Percentiles rank a stretch among this genome's conserved stretches.
These are phyloP conservation scores for Lachancea nothofagi DNA, from an alignment of 805 yeast genomes.

Conservation along the genomic window DNA sequence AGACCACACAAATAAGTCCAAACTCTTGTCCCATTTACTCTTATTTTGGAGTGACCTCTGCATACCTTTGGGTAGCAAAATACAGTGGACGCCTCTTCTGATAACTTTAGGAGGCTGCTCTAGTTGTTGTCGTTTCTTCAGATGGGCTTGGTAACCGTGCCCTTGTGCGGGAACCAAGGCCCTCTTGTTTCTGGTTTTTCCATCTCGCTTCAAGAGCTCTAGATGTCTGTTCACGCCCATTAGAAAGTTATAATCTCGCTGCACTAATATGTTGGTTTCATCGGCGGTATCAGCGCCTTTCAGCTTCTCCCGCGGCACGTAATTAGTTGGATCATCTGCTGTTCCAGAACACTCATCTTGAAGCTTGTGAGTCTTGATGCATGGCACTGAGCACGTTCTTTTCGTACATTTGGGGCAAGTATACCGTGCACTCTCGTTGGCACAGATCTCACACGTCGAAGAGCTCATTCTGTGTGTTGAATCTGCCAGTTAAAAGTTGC, in stretches of 20 bases:
- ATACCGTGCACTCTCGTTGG: slow-evolving; percentile 46
- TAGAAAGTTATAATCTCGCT: slow-evolving; percentile 79
- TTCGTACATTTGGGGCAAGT: slow-evolving; percentile 74
- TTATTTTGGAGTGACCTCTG: slow-evolving; percentile 56
- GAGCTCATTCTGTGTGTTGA: not conserved
- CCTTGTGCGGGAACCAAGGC: slow-evolving; percentile 31
- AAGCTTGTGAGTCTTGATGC: slow-evolving; percentile 66
- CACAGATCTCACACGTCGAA: slow-evolving; percentile 43
- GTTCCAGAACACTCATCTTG: slow-evolving; percentile 60
- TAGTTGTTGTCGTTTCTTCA: slow-evolving; percentile 11
- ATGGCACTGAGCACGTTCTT: slow-evolving; percentile 62
- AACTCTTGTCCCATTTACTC: slow-evolving; percentile 62
- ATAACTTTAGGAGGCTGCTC: slow-evolving; percentile 27
- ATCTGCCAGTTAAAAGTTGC: not conserved
- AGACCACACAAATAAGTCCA: slow-evolving; percentile 68
- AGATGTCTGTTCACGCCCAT: slow-evolving; percentile 53
- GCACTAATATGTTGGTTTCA: slow-evolving; percentile 44
- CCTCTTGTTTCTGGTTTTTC: slow-evolving; percentile 40
- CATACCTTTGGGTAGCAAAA: slow-evolving; percentile 68
- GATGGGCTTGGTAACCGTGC: slow-evolving; percentile 8
- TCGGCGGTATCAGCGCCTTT: slow-evolving; percentile 33
- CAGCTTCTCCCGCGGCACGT: slow-evolving; percentile 46
- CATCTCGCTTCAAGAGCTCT: slow-evolving; percentile 52
- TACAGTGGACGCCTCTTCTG: slow-evolving; percentile 63
- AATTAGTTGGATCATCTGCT: slow-evolving; percentile 51